phyloP scores from a whole-genome alignment of 495 filamentous ascomycete species.

The Schizothecium vesticola region DNA sequence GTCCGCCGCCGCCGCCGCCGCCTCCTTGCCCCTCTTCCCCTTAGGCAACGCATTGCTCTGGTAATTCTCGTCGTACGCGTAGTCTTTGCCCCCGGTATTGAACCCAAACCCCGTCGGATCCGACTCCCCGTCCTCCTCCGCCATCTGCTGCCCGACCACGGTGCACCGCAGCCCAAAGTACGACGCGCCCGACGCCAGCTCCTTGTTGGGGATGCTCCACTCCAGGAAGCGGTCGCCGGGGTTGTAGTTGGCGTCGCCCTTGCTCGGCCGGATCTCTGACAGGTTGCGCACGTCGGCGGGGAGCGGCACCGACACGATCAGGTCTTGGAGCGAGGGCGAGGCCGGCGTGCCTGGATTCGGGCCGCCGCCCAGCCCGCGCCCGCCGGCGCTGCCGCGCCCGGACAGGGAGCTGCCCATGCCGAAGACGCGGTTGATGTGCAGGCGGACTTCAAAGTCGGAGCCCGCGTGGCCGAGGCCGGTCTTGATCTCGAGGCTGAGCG shows the following conservation, averaged over 20 bases:
- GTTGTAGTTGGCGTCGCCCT: slow-evolving; percentile 77
- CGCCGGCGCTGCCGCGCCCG: slow-evolving; percentile 21
- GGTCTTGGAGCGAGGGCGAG: slow-evolving; percentile 68
- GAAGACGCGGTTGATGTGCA: slow-evolving; percentile 63
- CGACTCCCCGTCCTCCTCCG: slow-evolving; percentile 52
- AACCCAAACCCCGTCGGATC: slow-evolving; percentile 48
- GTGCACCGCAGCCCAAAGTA: slow-evolving; percentile 69
- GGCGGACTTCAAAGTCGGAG: slow-evolving; percentile 82
- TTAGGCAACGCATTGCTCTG: slow-evolving; percentile 32
- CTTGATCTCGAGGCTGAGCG: slow-evolving; percentile 73
- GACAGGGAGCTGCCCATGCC: slow-evolving; percentile 45
- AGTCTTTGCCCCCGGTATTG: slow-evolving; percentile 39
- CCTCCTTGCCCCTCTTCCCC: slow-evolving; percentile 36
- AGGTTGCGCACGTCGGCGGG: slow-evolving; percentile 78
- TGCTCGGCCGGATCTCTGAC: slow-evolving; percentile 74
- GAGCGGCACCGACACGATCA: slow-evolving; percentile 76
- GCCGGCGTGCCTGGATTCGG: slow-evolving; percentile 40
- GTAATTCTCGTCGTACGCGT: slow-evolving; percentile 57
- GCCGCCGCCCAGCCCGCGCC: slow-evolving; percentile 26
- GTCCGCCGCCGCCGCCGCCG: slow-evolving; percentile 35
- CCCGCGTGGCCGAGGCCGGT: slow-evolving; percentile 67
- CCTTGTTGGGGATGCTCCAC: slow-evolving; percentile 76
- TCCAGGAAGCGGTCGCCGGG: slow-evolving; percentile 67
- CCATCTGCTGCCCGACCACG: slow-evolving; percentile 61
- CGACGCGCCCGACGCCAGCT: slow-evolving; percentile 57